These are phyloP conservation scores for Sarocladium strictum DNA, from an alignment of 2,329 filamentous ascomycete species.

Conservation along the genomic window DNA sequence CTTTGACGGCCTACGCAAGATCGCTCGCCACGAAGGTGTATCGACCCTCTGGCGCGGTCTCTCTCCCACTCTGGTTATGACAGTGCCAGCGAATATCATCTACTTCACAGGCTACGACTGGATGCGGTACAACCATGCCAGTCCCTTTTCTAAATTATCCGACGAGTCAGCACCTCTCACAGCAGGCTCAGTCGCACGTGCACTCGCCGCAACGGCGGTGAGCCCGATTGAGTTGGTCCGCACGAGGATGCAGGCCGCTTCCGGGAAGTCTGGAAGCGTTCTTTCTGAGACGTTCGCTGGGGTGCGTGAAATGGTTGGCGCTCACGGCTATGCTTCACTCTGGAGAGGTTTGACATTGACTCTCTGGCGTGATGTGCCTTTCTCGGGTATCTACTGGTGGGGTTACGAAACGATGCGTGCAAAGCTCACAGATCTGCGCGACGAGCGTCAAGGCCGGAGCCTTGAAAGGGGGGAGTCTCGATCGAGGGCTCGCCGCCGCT, in stretches of 20 bases:
- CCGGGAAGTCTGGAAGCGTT: slow-evolving; percentile 54
- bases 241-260: slow-evolving; percentile 81
- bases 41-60: slow-evolving; percentile 86
- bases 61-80: slow-evolving; percentile 91
- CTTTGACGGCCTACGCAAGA: slow-evolving; percentile 86
- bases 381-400: slow-evolving; percentile 97
- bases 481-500: slow-evolving; percentile 41
- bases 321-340: slow-evolving; percentile 71
- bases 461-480: slow-evolving; percentile 22
- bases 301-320: slow-evolving; percentile 70
- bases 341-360: slow-evolving; percentile 90
- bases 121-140: slow-evolving; percentile 67
- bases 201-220: slow-evolving; percentile 75
- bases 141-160: slow-evolving; percentile 60
- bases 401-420: slow-evolving; percentile 84
- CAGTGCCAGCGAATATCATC: slow-evolving; percentile 91
- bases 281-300: slow-evolving; percentile 74
- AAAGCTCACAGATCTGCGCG: slow-evolving; percentile 62
- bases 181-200: slow-evolving; percentile 71
- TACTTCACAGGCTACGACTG: slow-evolving; percentile 99
- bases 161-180: slow-evolving; percentile 74
- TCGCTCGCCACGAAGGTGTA: slow-evolving; percentile 85
- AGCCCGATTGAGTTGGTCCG: slow-evolving; percentile 91
- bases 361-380: slow-evolving; percentile 94
- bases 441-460: slow-evolving; percentile 38